Conservation (phyloP, 2,329 filamentous ascomycete species). For the Xylariomycetidae sp. region DNA sequence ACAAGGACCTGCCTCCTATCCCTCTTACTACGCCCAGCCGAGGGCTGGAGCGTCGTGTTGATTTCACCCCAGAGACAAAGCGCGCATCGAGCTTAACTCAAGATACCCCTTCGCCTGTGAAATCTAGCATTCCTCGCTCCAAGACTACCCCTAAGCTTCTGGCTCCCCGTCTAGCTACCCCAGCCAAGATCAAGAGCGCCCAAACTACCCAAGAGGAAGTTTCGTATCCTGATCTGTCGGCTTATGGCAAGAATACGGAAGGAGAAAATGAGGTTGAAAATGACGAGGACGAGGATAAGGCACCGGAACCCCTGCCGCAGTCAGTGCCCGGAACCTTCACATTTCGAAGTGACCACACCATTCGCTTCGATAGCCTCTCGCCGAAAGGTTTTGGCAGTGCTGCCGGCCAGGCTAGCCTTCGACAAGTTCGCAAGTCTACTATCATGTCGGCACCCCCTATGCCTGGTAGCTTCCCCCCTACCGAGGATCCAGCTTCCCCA, state of each 20-base stretch:
- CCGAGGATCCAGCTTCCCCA: conserved; percentile 14
- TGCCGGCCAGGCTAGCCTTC: conserved; percentile 56
- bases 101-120: conserved; percentile 53
- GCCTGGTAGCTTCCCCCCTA: conserved; percentile 51
- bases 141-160: conserved; percentile 31
- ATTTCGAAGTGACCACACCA: conserved; percentile 63
- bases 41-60: conserved; percentile 67
- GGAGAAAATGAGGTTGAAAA: conserved; percentile 22
- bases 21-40: conserved; percentile 63
- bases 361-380: conserved; percentile 48
- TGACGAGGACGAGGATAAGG: conserved; percentile 19
- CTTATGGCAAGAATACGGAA: conserved; percentile 24
- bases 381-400: conserved; percentile 51
- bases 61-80: conserved; percentile 71
- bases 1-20: conserved; percentile 48
- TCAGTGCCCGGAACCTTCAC: conserved; percentile 56
- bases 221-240: conserved; percentile 50
- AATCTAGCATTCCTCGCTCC: conserved; percentile 42
- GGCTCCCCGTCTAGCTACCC: conserved; percentile 27
- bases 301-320: conserved; percentile 20
- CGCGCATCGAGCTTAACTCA: conserved; percentile 37
- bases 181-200: conserved; percentile 25
- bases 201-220: conserved; percentile 32
- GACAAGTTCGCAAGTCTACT: conserved; percentile 53
- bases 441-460: conserved; percentile 39